Percentiles rank a stretch among this genome's conserved stretches.
Evolutionary conservation across 1,284 basidiomycete genomes (phyloP).

Genomic region (Volvariella volvacea): DNA sequence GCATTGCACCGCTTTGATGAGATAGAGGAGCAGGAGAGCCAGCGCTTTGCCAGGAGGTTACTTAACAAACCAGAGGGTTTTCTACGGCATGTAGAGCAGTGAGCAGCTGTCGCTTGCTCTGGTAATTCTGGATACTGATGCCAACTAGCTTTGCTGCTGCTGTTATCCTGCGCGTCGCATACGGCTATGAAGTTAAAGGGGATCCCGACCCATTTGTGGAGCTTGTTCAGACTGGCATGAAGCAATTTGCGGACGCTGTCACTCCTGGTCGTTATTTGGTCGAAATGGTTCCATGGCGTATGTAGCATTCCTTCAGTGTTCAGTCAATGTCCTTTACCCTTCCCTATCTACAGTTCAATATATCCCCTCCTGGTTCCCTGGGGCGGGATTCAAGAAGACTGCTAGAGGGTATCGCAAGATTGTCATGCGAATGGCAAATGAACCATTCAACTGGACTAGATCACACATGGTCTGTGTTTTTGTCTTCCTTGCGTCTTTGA

Average conservation of each 20-base stretch:
- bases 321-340: neutral
- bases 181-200: constrained; percentile 39
- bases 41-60: neutral
- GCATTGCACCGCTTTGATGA: neutral
- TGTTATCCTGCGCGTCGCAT: constrained; percentile 42
- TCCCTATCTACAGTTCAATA: constrained; percentile 36
- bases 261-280: constrained; percentile 38
- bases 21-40: neutral
- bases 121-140: too few relatives aligned
- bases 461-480: constrained; percentile 34
- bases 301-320: neutral
- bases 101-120: neutral
- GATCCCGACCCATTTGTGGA: constrained; percentile 39
- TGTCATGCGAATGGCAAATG: constrained; percentile 31
- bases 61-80: neutral
- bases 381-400: constrained; percentile 39
- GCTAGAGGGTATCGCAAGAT: constrained; percentile 36
- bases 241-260: constrained; percentile 33
- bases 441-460: constrained; percentile 38
- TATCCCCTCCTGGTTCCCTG: constrained; percentile 49
- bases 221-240: constrained; percentile 34
- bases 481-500: neutral
- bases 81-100: neutral
- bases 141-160: constrained; percentile 35
- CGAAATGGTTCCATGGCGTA: constrained; percentile 31